Base-by-base conservation (phyloP, 805 yeast genomes). In the Grigorovia transvaalensis region DNA sequence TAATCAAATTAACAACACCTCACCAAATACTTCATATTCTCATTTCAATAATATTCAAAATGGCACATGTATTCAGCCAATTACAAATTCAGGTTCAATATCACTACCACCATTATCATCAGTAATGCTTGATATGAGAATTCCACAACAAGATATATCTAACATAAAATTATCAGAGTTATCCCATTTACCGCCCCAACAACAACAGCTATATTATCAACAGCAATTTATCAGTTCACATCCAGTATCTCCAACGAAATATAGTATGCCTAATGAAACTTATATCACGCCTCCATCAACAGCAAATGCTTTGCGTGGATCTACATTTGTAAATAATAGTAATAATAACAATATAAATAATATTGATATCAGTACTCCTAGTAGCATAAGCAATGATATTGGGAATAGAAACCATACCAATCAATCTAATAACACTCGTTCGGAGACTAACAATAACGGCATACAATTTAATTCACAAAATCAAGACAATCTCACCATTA, bases 91-190 rank as follows among this genome's bases (percentile, higher is more conserved):
- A n/a, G 4, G 48, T 41, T 11, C 50, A 30, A n/a, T 38, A 13
- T 38, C 42, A 11, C 20, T 50, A 29, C 52, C 52, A n/a, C 46
- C 52, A 20, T 43, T 50, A 19, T 40, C 52, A 7, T 42, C 52
- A 9, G 18, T 50, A 17, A 49, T 50, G 9, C 23, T 45, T 33
- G 45, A 40, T 35, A 40, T 47, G n/a, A 19, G 17, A 30, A 18
- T n/a, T 17, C 43, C 29, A 27, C 29, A 18, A 42, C 42, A 38
- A 15, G 42, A 38, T 7, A 8, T 38, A 15, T 12, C 8, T 12
- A 38, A 38, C 15, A 3, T 20, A 43, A 48, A 15, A 12, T 17
- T 33, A 8, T 17, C 45, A 9, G 30, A 41, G 35, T 18, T 42
- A 45, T 13, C 47, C 27, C 12, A 35, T 11, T 20, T 20, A 33